phyloP scores from a whole-genome alignment of 495 filamentous ascomycete genomes.

The Penicillium coprophilum region DNA sequence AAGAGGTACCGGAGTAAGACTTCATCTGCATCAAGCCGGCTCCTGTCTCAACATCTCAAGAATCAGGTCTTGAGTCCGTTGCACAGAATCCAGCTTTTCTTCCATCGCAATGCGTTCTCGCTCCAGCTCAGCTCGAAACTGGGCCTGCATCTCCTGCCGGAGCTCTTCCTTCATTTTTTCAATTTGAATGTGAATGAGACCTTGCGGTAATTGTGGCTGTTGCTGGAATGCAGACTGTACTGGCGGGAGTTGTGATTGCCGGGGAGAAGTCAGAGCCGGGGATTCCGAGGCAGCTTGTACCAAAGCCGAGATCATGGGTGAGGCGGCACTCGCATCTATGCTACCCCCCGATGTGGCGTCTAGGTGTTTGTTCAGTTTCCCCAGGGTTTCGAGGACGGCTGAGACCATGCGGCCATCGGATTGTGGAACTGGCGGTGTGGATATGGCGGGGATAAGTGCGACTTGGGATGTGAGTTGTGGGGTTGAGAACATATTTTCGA shows the following conservation, averaged over 20 bases:
- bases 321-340: slow-evolving; percentile 16
- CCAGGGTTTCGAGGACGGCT: slow-evolving; percentile 39
- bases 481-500: slow-evolving; percentile 40
- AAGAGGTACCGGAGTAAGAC: neutral
- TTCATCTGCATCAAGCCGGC: slow-evolving; percentile 25
- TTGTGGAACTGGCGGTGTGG: slow-evolving; percentile 8
- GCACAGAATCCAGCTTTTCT: slow-evolving; percentile 42
- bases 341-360: slow-evolving; percentile 24
- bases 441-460: neutral
- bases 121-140: slow-evolving; percentile 36
- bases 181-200: slow-evolving; percentile 9
- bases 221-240: neutral
- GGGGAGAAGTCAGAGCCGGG: neutral
- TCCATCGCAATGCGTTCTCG: slow-evolving; percentile 35
- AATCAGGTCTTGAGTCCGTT: slow-evolving; percentile 48
- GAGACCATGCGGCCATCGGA: slow-evolving; percentile 28
- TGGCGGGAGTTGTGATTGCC: neutral
- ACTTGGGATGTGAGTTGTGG: slow-evolving; percentile 5
- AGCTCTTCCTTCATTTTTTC: slow-evolving; percentile 40
- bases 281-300: slow-evolving; percentile 24
- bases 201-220: neutral
- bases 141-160: slow-evolving; percentile 33
- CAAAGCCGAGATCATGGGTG: slow-evolving; percentile 27
- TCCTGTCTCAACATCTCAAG: slow-evolving; percentile 48
- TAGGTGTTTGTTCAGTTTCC: slow-evolving; percentile 42